Evolutionary conservation across 257 asterid species (phyloP).

Genomic region (Solanum tacnaense): DNA sequence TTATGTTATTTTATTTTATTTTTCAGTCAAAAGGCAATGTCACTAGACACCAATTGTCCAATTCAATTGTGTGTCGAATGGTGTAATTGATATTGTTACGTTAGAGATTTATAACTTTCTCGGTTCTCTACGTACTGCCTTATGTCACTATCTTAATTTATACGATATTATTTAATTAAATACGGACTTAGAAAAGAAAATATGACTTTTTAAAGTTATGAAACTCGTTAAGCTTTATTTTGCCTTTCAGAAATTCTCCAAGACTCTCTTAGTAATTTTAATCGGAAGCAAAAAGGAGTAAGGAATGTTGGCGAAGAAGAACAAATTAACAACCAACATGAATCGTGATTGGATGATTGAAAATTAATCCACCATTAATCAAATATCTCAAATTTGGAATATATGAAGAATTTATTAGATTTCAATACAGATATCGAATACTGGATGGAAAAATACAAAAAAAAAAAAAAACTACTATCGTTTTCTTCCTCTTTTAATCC

Average conservation of each 20-base stretch:
- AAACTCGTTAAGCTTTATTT: too few species aligned
- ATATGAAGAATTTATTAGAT: accelerated
- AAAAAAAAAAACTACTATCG: background rate
- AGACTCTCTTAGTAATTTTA: background rate
- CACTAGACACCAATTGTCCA: background rate
- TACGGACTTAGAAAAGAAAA: too few species aligned
- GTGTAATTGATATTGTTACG: background rate
- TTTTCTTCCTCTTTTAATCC: background rate
- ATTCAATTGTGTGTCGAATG: background rate
- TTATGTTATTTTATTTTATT: background rate
- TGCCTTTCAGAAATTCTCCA: too few species aligned
- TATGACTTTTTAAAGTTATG: too few species aligned
- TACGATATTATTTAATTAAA: background rate
- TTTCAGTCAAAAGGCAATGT: background rate
- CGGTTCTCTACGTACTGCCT: background rate
- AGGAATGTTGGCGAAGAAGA: background rate
- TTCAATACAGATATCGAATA: too few species aligned
- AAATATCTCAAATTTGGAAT: too few species aligned
- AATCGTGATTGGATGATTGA: background rate
- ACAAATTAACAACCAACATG: background rate
- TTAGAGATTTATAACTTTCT: background rate
- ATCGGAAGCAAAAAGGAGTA: background rate
- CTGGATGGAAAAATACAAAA: too few species aligned
- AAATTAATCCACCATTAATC: too few species aligned
- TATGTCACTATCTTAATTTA: background rate